Base-by-base conservation (phyloP, 306 rosid species). In the Abrus pulchellus region DNA sequence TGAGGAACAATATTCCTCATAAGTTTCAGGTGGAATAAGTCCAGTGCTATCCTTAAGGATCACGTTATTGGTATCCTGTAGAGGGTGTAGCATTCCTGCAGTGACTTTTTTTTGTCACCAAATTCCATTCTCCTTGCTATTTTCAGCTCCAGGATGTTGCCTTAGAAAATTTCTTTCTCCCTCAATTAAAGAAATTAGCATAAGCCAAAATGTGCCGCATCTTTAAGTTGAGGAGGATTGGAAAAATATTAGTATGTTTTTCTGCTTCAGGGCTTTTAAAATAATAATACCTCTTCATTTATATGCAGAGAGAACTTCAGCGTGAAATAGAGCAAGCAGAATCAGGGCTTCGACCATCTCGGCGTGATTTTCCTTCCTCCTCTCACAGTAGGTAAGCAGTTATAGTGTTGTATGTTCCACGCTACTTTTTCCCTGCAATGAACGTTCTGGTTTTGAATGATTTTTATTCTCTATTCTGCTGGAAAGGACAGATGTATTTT, bases 321-420 rank as follows among this genome's bases (percentile, higher is more conserved):
- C 92, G 94, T 68, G 98, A 94, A 75, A 75, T 90, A 82, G 98
- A 94, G 88, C 97, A 89, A 88, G 97, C 90, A 27, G 98, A 94
- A 87, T 89, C 97, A 63, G 97, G 98, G 81, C 65, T 89, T 62
- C 86, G 97, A 34, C 87, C 91, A 43, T 87, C 97, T 52, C 87
- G 97, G 73, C 98, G 98, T 1, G 98, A 94, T 49, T 92, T 88
- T 77, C 75, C 95, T 77, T 86, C 96, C 77, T 84, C 94, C 44
- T 59, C 97, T 43, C 94, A 92, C 57, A 88, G 80, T 80, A 87
- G 94, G 98, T 91, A 77, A 85, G 85, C 59, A 60, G 14, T 78
- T 84, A 62, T 5, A 68, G n/a, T 6, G 70, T 77, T 34, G 36
- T 41, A 40, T 71, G 28, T 38, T 77, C n/a, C 8, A 7, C 29